Evolutionary conservation across 75 land plant species (phyloP), one percentile per base, ranked within the genome.

Genomic region (Sequoiadendron giganteum): DNA sequence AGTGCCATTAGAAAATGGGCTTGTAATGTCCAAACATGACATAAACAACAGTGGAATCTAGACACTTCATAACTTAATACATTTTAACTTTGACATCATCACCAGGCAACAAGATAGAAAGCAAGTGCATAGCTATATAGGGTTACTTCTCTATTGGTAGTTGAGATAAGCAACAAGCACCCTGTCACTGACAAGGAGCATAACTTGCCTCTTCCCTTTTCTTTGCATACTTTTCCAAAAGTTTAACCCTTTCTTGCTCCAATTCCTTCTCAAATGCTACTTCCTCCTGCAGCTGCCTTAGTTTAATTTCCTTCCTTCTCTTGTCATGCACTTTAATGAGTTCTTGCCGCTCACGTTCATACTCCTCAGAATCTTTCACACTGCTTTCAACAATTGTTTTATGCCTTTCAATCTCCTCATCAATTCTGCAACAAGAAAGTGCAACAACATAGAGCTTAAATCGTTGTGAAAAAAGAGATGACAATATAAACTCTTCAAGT

Each of bases 301-400:
- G 30, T 42, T 81, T 43, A 21, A 40, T 25, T 21, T 80, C 49
- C 49, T 25, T 80, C 28, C 83, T 21, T 9, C 28, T 43, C 3
- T 80, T 43, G 11, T 43, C 49, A 43, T 80, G 83, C n/a, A 25
- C 28, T 43, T 80, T 80, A 80, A 80, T 80, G 28, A 80, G 83
- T 80, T 80, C 49, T 42, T 43, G 83, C 48, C 49, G 43, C 83
- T 80, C 83, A 43, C 48, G 28, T 43, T 80, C 83, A 80, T 80
- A 80, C 16, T 80, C 49, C 42, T 80, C 49, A 80, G n/a, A 80
- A 43, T 43, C 47, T 21, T 21, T 80, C 13, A 80, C 19, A 25
- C 47, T 80, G 49, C 11, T 25, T 80, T 43, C 83, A 25, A 80
- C 49, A 21, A 80, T 43, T 18, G n/a, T 43, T 43, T 0, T 80